Evolutionary conservation across 768 basidiomycete genomes (phyloP).

Genomic region (Daedaleopsis nitida): DNA sequence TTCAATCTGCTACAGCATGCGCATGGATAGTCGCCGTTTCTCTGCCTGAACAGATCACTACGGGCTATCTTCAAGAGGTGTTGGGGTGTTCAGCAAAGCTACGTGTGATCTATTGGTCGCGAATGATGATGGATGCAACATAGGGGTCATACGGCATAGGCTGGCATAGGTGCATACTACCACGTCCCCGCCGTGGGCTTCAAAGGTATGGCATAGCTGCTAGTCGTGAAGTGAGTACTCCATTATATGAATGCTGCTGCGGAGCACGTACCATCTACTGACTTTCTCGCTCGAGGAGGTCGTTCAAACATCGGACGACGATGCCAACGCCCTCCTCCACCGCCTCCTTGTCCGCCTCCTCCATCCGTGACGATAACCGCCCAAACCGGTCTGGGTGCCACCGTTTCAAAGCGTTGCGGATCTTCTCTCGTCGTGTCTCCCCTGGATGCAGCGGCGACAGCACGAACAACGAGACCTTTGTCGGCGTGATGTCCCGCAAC

Average conservation of each 20-base stretch:
- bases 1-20: too few relatives aligned
- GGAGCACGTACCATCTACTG: constrained; percentile 5
- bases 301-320: constrained; percentile 69
- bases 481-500: constrained; percentile 52
- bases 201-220: constrained; percentile 1
- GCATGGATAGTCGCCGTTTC: too few relatives aligned
- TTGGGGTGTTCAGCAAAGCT: too few relatives aligned
- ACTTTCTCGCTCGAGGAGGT: constrained; percentile 50
- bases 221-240: neutral
- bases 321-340: constrained; percentile 68
- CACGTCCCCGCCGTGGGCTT: constrained; percentile 15
- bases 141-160: constrained; percentile 7
- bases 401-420: constrained; percentile 64
- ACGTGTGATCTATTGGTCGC: neutral
- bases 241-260: neutral
- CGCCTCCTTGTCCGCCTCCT: constrained; percentile 47
- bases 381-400: constrained; percentile 86
- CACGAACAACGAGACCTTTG: constrained; percentile 61
- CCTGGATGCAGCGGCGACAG: constrained; percentile 66
- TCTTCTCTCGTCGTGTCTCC: constrained; percentile 63
- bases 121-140: neutral
- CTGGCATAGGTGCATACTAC: constrained; percentile 10
- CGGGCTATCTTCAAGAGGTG: too few relatives aligned
- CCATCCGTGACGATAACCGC: constrained; percentile 54
- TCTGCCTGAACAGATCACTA: too few relatives aligned